Base-by-base conservation (phyloP, 352 stramenopile species). In the Pythium phragmitis region DNA sequence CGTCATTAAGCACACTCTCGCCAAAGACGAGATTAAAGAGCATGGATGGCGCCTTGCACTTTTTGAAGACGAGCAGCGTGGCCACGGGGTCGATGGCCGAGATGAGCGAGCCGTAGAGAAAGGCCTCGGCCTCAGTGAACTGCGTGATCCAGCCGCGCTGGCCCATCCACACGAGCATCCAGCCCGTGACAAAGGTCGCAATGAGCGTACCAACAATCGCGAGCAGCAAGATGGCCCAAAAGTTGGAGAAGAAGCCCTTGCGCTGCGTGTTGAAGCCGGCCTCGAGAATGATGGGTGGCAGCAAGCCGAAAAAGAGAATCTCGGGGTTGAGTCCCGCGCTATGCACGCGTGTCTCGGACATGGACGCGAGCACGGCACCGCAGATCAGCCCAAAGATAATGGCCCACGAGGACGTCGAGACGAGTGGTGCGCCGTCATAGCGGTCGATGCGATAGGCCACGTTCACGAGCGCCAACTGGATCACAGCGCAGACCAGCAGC, bases 1-100 rank as follows among this genome's bases (percentile, higher is more conserved):
- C 86, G 67, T 96, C 88, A 68, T 96, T 96, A 23, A 96, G 68
- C 30, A 92, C 85, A 37, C 70, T 87, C 69, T 96, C 88, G 50
- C 94, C 92, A 72, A 98, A 98, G 5, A 98, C 82, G 34, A 98
- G 73, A 60, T 98, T 98, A 63, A 98, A 98, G 4, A 98, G 74
- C 43, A 91, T 70, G 9, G 91, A 78, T 17, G 82, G 82, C 7
- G 79, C 82, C 33, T 76, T 57, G 43, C 75, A 79, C 50, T 92
- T 93, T 59, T 95, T 89, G 73, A 98, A 96, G n/a, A 97, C 87
- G 2, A 92, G 66, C 39, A 98, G 70, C 28, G 90, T 97, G 14
- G 89, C 88, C 33, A 98, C 91, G 17, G 94, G 89, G 73, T 98
- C 92, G 36, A 97, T 97, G 7, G 91, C 87, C 30, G 83, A 94